Percentiles rank a stretch among this genome's conserved stretches.
Evolutionary conservation across 805 yeast genomes (phyloP).

Genomic region (Teunomyces atbi): DNA sequence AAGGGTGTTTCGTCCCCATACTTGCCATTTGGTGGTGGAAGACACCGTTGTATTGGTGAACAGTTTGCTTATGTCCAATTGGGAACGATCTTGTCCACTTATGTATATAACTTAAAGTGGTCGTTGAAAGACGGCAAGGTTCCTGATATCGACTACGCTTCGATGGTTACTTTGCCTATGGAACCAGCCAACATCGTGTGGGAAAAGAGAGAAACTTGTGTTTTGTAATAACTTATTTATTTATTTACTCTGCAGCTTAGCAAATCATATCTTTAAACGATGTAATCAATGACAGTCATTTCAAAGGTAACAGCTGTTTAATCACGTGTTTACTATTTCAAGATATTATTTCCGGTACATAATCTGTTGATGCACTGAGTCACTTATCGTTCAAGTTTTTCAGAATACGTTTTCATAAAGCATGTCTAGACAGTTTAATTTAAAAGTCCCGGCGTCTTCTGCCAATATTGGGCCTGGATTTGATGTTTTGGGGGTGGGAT

Average conservation of each 20-base stretch:
- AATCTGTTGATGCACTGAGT: background rate
- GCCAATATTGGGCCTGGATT: slow-evolving; percentile 99
- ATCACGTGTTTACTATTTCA: too few species aligned
- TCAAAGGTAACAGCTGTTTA: too few species aligned
- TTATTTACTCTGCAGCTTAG: too few species aligned
- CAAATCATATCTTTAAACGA: too few species aligned
- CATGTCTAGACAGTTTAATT: slow-evolving; percentile 36
- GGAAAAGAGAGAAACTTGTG: slow-evolving; percentile 56
- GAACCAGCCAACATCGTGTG: slow-evolving; percentile 71
- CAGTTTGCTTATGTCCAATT: slow-evolving; percentile 95
- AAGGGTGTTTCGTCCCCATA: slow-evolving; percentile 96
- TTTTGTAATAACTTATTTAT: slow-evolving; percentile 6
- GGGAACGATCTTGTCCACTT: slow-evolving; percentile 77
- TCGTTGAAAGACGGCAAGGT: slow-evolving; percentile 43
- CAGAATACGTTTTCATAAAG: background rate
- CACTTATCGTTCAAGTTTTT: slow-evolving; percentile 3
- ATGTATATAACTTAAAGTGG: slow-evolving; percentile 78
- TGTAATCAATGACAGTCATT: too few species aligned
- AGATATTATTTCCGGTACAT: background rate
- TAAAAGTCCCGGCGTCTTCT: slow-evolving; percentile 91
- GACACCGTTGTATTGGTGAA: slow-evolving; percentile 99
- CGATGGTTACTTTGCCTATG: slow-evolving; percentile 90
- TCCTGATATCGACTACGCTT: slow-evolving; percentile 74
- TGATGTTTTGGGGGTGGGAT: slow-evolving; percentile 92
- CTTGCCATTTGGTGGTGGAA: slow-evolving; percentile 98